A percentile compares a stretch with the other conserved stretches of the same genome.
phyloP scores from a whole-genome alignment of 225 moss, liverwort and hornwort species.

The Asterella californica region DNA sequence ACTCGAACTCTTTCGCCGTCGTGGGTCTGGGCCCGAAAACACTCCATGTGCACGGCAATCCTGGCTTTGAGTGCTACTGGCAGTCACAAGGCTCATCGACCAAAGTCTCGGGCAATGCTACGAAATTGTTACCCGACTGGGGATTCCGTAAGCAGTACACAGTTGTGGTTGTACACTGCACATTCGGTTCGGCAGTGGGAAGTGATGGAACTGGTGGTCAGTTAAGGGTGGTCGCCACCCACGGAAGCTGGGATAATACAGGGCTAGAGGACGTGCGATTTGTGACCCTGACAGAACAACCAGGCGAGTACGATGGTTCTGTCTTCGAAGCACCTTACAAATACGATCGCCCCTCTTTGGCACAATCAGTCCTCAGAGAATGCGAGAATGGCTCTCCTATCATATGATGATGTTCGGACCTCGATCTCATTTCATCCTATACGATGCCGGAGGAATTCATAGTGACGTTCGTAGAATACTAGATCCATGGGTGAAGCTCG shows the following conservation, averaged over 20 bases:
- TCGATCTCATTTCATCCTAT: conserved; percentile 63
- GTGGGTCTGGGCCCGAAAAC: conserved; percentile 72
- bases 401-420: conserved; percentile 68
- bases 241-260: conserved; percentile 35
- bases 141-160: conserved; percentile 71
- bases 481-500: conserved; percentile 66
- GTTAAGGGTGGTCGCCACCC: conserved; percentile 52
- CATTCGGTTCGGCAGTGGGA: conserved; percentile 52
- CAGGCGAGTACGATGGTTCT: conserved; percentile 40
- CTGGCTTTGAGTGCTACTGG: conserved; percentile 73
- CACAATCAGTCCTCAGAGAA: conserved; percentile 60
- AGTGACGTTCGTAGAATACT: conserved; percentile 55
- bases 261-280: conserved; percentile 42
- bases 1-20: conserved; percentile 58
- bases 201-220: conserved; percentile 54
- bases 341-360: conserved; percentile 77
- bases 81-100: conserved; percentile 34
- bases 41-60: conserved; percentile 51
- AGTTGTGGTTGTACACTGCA: conserved; percentile 68
- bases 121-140: conserved; percentile 56
- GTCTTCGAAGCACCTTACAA: conserved; percentile 24
- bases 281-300: conserved; percentile 46
- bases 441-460: conserved; percentile 79
- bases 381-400: conserved; percentile 79
- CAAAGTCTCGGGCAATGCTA: conserved; percentile 37